These are phyloP conservation scores for Trichoderma sp. DNA, from an alignment of 2,329 filamentous ascomycete genomes.

Conservation along the genomic window DNA sequence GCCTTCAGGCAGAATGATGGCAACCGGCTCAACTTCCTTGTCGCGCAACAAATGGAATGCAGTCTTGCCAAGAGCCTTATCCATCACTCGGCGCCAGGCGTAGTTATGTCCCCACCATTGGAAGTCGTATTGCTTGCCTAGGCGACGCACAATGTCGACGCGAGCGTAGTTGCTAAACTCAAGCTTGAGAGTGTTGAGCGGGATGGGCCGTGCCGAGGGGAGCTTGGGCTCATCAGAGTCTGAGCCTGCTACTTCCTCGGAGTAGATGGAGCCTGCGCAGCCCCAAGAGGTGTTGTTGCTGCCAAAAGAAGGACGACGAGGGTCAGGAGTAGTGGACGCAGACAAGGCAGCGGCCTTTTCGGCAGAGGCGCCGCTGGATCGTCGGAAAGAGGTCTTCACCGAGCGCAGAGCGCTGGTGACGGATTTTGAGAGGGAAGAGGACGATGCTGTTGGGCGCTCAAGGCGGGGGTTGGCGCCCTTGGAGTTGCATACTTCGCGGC, in stretches of 20 bases:
- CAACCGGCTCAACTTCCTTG: conserved; percentile 65
- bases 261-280: conserved; percentile 20
- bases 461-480: conserved; percentile 63
- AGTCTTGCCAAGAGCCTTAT: conserved; percentile 68
- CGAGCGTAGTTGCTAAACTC: conserved; percentile 98
- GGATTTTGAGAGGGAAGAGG: conserved; percentile 47
- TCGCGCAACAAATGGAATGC: conserved; percentile 80
- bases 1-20: conserved; percentile 82
- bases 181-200: conserved; percentile 78
- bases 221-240: conserved; percentile 28
- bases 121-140: conserved; percentile 81
- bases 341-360: conserved; percentile 17
- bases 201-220: conserved; percentile 41
- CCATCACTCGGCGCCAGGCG: conserved; percentile 78
- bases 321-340: conserved; percentile 3
- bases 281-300: conserved; percentile 29
- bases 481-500: conserved; percentile 88
- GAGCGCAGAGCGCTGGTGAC: conserved; percentile 56
- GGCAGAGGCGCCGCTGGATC: conserved; percentile 32
- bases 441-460: conserved; percentile 26
- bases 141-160: conserved; percentile 75
- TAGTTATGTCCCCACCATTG: conserved; percentile 92
- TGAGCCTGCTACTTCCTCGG: conserved; percentile 19
- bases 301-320: conserved; percentile 25
- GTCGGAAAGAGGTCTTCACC: conserved; percentile 44